Percentiles rank a stretch among this genome's conserved stretches.
These are phyloP conservation scores for Diplodia seriata DNA, from an alignment of 2,329 filamentous ascomycete species.

Conservation along the genomic window DNA sequence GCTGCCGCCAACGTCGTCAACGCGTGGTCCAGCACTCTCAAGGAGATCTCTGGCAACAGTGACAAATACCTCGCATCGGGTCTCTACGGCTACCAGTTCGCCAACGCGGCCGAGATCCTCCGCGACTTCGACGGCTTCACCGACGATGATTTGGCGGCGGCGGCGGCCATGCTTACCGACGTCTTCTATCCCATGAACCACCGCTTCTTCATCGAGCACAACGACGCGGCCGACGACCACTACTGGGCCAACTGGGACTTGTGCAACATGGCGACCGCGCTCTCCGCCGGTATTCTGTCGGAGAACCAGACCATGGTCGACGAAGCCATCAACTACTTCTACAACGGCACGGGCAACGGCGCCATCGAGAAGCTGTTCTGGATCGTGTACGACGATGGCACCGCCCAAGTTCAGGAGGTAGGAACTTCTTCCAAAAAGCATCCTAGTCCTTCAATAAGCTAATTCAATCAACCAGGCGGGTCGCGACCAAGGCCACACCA, in stretches of 20 bases:
- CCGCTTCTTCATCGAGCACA: constrained; percentile 49
- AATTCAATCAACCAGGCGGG: constrained; percentile 49
- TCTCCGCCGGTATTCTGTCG: constrained; percentile 53
- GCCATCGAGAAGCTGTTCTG: constrained; percentile 46
- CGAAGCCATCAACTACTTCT: constrained; percentile 51
- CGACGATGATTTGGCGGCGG: constrained; percentile 37
- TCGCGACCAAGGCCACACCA: constrained; percentile 56
- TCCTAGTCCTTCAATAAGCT: too few species aligned
- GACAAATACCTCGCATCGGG: constrained; percentile 53
- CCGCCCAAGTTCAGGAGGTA: constrained; percentile 23
- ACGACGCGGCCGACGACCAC: constrained; percentile 45
- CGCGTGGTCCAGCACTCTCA: constrained; percentile 49
- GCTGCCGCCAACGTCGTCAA: constrained; percentile 49
- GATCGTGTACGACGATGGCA: constrained; percentile 28
- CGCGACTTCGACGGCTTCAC: constrained; percentile 46
- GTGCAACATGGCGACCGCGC: constrained; percentile 52
- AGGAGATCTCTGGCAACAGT: constrained; percentile 42
- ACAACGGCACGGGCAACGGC: constrained; percentile 50
- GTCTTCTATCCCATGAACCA: constrained; percentile 52
- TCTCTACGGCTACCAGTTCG: constrained; percentile 56
- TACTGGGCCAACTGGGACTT: constrained; percentile 58
- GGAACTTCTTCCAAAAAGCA: background rate
- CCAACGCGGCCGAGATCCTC: constrained; percentile 56
- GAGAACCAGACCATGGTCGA: constrained; percentile 54
- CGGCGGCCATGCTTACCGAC: constrained; percentile 44